Evolutionary conservation across 2,329 filamentous ascomycete species (phyloP).

Genomic region (Exophiala lecanii-corni): DNA sequence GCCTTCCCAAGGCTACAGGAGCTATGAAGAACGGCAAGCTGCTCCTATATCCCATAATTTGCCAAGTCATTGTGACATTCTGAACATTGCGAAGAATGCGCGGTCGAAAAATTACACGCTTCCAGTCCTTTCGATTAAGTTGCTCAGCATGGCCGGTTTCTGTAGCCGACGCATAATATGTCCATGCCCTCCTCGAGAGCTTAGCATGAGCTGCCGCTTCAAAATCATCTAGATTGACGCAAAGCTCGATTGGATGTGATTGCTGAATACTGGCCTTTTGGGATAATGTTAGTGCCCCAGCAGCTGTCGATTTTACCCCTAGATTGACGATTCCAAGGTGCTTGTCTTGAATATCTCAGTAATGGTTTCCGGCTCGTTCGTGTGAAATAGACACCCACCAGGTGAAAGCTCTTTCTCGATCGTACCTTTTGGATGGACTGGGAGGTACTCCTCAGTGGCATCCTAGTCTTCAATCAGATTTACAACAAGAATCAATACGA

Average conservation of each 20-base stretch:
- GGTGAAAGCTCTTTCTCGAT: conserved; percentile 14
- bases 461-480: too few relatives aligned
- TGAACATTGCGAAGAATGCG: conserved; percentile 40
- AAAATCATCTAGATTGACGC: conserved; percentile 15
- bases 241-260: conserved; percentile 17
- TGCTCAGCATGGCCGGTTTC: conserved; percentile 12
- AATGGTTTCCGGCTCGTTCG: too few relatives aligned
- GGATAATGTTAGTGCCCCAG: too few relatives aligned
- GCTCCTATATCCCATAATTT: conserved; percentile 32
- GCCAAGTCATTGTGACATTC: conserved; percentile 7
- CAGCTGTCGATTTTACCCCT: not conserved
- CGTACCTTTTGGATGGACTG: conserved; percentile 12
- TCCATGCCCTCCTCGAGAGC: conserved; percentile 11
- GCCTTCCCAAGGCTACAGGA: conserved; percentile 35
- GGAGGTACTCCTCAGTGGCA: conserved; percentile 41
- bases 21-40: conserved; percentile 36
- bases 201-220: conserved; percentile 9
- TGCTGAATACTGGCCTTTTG: conserved; percentile 1
- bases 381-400: too few relatives aligned
- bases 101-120: conserved; percentile 34
- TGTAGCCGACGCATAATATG: conserved; percentile 14
- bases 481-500: too few relatives aligned
- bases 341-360: too few relatives aligned
- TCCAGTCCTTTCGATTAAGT: conserved; percentile 44
- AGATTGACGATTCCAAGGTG: conserved; percentile 7